phyloP scores from a whole-genome alignment of 306 rosid species.

The Quercus cerris region DNA sequence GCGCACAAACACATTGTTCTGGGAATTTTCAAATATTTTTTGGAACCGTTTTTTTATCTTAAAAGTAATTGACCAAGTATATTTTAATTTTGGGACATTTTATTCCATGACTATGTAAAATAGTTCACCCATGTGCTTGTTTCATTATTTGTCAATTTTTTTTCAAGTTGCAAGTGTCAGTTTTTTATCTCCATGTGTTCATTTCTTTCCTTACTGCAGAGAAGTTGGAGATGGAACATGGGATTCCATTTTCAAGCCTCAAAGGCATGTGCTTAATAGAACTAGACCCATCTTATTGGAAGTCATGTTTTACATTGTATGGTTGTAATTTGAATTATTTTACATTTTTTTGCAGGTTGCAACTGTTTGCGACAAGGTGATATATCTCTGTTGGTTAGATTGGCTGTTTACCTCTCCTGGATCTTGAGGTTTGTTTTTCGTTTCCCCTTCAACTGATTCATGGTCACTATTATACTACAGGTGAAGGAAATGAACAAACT shows the following conservation, averaged over 20 bases:
- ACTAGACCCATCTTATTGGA: constrained; percentile 1
- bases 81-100: neutral
- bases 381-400: constrained; percentile 17
- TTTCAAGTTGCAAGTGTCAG: neutral
- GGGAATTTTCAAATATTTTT: neutral
- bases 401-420: constrained; percentile 17
- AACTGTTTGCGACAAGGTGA: constrained; percentile 75
- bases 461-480: constrained; percentile 29
- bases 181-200: constrained; percentile 5
- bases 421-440: constrained; percentile 10
- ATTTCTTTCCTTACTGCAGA: constrained; percentile 42
- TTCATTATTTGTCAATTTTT: no score
- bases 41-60: neutral
- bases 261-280: constrained; percentile 50
- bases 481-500: constrained; percentile 76
- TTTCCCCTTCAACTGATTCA: constrained; percentile 12
- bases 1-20: neutral
- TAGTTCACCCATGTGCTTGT: no score
- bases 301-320: constrained; percentile 7
- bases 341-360: constrained; percentile 46
- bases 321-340: constrained; percentile 25
- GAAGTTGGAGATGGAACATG: constrained; percentile 78
- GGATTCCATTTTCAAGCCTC: constrained; percentile 88
- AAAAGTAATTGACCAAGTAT: neutral
- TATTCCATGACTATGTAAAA: neutral